Evolutionary conservation across 1,284 basidiomycete species (phyloP).

Genomic region (Apiotrichum akiyoshidainum): DNA sequence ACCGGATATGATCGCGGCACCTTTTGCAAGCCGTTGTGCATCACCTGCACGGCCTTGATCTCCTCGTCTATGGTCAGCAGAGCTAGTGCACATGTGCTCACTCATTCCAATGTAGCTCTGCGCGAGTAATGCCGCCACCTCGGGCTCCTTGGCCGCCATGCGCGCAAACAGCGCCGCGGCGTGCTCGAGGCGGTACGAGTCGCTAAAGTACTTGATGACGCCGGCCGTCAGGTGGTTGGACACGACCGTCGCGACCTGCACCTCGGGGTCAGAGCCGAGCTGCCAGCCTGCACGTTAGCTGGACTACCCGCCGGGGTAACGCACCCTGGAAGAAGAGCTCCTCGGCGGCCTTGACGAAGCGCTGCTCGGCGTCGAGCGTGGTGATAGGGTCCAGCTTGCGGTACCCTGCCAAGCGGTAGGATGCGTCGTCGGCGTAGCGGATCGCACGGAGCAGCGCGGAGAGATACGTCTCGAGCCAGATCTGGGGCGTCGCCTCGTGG

Average conservation of each 20-base stretch:
- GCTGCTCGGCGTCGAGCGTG: constrained; percentile 77
- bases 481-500: constrained; percentile 83
- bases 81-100: constrained; percentile 40
- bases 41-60: constrained; percentile 94
- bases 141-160: constrained; percentile 76
- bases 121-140: constrained; percentile 83
- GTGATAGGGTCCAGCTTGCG: constrained; percentile 94
- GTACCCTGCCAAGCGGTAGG: constrained; percentile 87
- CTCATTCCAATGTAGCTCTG: constrained; percentile 96
- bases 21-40: constrained; percentile 75
- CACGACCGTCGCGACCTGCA: constrained; percentile 96
- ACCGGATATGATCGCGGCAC: constrained; percentile 91
- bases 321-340: constrained; percentile 82
- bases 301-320: constrained; percentile 17
- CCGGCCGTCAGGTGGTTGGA: constrained; percentile 94
- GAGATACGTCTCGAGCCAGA: constrained; percentile 97
- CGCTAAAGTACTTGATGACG: constrained; percentile 95
- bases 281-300: constrained; percentile 73
- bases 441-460: constrained; percentile 88
- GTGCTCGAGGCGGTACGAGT: constrained; percentile 79
- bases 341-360: constrained; percentile 89
- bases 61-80: constrained; percentile 70
- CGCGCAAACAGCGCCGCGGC: constrained; percentile 96
- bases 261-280: constrained; percentile 95
- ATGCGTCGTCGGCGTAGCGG: constrained; percentile 91